Evolutionary conservation across 768 basidiomycete genomes (phyloP), one percentile per base, ranked within the genome.

Genomic region (Austroboletus eburneus): DNA sequence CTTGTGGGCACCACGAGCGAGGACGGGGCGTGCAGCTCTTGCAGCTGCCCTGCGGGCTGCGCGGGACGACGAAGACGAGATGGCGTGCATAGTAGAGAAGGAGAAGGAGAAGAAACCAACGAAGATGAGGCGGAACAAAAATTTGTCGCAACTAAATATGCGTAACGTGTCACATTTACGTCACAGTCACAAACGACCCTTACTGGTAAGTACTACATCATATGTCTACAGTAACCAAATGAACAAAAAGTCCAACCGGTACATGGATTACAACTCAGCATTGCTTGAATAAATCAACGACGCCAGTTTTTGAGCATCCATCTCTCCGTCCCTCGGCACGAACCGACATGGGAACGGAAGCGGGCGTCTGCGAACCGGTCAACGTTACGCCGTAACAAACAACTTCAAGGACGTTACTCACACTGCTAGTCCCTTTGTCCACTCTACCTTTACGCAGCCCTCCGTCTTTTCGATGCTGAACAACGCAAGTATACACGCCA

Each of bases 1-100:
- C 79, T 96, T 96, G 80, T 94, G 90, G 16, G 82, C 87, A 50
- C 85, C 83, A 47, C 90, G 83, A 32, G 70, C 68, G n/a, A 81
- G 58, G 10, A 75, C 55, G 49, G 81, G 77, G 61, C 75, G 75
- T 12, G 72, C 67, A 21, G 77, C 74, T 61, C 78, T 80, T 38
- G 74, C 69, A 27, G 82, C 82, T 42, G 77, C 80, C 59, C 83
- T 81, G 54, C 84, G 85, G 61, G 85, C 74, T 57, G 82, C 77
- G 59, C 77, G 69, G 13, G 85, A 76, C 23, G 88, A 86, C 44
- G 79, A 72, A 36, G 67, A 62, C 45, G 85, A 82, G 64, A 89
- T 72, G 62, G 80, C 79, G 70, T 89, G 85, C 87, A 89, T 88
- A 12, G 22, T 47, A 45, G 33, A 39, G 50, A 47, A 49, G 49